These are phyloP conservation scores for Mikania micrantha DNA, from an alignment of 129 eudicot species.

Conservation along the genomic window DNA sequence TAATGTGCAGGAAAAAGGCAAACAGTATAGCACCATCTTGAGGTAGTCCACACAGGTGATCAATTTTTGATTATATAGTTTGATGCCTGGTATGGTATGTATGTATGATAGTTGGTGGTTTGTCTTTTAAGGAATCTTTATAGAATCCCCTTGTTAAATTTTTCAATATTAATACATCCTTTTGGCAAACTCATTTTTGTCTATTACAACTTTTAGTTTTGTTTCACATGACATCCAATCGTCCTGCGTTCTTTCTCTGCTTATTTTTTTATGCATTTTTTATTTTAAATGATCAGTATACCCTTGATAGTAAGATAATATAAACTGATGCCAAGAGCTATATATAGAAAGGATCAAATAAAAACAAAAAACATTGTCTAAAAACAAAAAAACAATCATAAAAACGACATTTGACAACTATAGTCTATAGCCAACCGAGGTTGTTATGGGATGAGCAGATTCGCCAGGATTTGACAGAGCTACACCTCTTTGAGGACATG, in stretches of 20 bases:
- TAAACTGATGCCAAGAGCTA: too few relatives aligned
- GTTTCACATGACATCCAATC: background rate
- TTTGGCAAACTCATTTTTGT: background rate
- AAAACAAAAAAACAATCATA: too few relatives aligned
- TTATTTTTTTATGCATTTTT: too few relatives aligned
- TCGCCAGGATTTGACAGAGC: too few relatives aligned
- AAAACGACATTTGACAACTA: too few relatives aligned
- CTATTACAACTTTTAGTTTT: background rate
- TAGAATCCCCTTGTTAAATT: background rate
- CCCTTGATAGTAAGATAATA: too few relatives aligned
- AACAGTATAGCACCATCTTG: conserved; percentile 12
- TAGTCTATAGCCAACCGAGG: too few relatives aligned
- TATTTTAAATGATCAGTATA: too few relatives aligned
- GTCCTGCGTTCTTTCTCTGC: background rate
- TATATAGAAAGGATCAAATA: too few relatives aligned
- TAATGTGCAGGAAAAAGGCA: conserved; percentile 3
- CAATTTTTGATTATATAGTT: background rate
- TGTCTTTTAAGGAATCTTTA: background rate
- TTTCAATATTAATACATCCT: background rate
- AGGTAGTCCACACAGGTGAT: background rate
- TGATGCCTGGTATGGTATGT: conserved; percentile 6
- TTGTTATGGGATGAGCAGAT: too few relatives aligned
- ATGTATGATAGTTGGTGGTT: background rate
- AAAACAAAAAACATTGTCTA: too few relatives aligned
- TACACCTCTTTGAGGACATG: too few relatives aligned